Conservation (phyloP, 1,139 yeast species). For the Pichia sp. region DNA sequence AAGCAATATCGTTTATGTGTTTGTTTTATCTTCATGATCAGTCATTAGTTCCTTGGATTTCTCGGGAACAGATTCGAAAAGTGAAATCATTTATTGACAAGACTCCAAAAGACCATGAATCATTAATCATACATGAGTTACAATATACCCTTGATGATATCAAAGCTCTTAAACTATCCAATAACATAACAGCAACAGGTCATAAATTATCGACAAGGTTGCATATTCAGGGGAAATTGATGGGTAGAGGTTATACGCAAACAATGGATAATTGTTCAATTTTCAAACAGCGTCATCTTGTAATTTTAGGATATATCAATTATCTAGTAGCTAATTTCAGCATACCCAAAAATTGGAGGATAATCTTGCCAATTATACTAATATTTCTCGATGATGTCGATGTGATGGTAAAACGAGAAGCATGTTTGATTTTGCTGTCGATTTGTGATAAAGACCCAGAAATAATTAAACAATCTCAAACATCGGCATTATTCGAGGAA, state of each 20-base stretch:
- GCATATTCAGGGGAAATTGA: constrained; percentile 10
- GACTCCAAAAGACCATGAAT: background rate
- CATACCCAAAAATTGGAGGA: constrained; percentile 19
- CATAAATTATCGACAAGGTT: constrained; percentile 3
- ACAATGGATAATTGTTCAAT: constrained; percentile 13
- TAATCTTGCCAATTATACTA: constrained; percentile 19
- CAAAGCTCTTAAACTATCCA: background rate
- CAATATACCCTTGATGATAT: background rate
- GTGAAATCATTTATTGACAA: background rate
- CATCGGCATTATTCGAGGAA: constrained; percentile 16
- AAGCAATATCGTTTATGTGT: background rate
- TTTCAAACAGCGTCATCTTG: constrained; percentile 15
- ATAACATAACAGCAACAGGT: constrained; percentile 8
- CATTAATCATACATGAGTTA: background rate
- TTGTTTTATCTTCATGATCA: constrained; percentile 2
- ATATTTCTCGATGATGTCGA: constrained; percentile 23
- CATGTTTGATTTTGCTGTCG: constrained; percentile 12
- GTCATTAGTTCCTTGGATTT: constrained; percentile 8
- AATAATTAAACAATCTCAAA: constrained; percentile 17
- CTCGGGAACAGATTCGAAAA: background rate
- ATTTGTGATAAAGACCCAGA: constrained; percentile 8
- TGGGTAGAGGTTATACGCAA: constrained; percentile 15
- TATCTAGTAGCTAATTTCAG: constrained; percentile 9
- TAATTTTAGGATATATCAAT: constrained; percentile 13
- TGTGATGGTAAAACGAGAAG: constrained; percentile 17